A percentile compares a stretch with the other conserved stretches of the same genome.
Conservation (phyloP, 495 filamentous ascomycete genomes). For the Daldinia childiae region DNA sequence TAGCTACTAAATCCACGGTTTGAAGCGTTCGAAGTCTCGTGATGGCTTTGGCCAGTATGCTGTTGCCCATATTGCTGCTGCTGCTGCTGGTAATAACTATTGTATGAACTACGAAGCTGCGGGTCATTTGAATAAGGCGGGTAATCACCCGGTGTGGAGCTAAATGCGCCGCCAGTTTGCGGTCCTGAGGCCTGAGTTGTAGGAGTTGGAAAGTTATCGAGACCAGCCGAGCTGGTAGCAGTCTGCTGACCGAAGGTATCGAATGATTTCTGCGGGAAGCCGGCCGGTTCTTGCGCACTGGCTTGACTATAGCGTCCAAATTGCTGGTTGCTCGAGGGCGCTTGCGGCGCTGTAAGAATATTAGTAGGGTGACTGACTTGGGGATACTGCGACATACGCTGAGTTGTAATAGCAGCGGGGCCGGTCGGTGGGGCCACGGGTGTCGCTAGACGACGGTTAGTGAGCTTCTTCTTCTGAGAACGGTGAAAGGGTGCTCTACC, state of each 20-base stretch:
- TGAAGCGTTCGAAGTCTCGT: conserved; percentile 74
- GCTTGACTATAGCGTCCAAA: conserved; percentile 76
- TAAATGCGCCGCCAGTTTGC: conserved; percentile 67
- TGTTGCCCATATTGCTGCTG: conserved; percentile 76
- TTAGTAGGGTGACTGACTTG: conserved; percentile 44
- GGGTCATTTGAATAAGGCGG: conserved; percentile 87
- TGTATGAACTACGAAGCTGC: conserved; percentile 76
- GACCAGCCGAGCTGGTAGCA: conserved; percentile 55
- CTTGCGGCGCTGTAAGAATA: conserved; percentile 41
- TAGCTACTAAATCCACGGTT: conserved; percentile 80
- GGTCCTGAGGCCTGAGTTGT: conserved; percentile 68
- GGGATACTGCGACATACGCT: conserved; percentile 46
- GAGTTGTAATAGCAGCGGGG: conserved; percentile 44
- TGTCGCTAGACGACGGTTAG: conserved; percentile 50
- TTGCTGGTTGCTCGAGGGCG: conserved; percentile 61
- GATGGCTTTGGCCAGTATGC: conserved; percentile 66
- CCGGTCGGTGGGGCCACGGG: conserved; percentile 46
- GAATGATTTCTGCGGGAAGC: conserved; percentile 78
- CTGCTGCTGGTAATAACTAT: conserved; percentile 76
- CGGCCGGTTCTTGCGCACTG: conserved; percentile 67
- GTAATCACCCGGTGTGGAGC: conserved; percentile 81
- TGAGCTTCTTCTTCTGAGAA: conserved; percentile 6
- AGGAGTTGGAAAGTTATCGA: conserved; percentile 64
- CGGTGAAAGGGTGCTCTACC: conserved; percentile 46
- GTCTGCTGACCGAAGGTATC: conserved; percentile 85